phyloP scores from a whole-genome alignment of 345 rosid species.

The Pseudoturritis turrita region DNA sequence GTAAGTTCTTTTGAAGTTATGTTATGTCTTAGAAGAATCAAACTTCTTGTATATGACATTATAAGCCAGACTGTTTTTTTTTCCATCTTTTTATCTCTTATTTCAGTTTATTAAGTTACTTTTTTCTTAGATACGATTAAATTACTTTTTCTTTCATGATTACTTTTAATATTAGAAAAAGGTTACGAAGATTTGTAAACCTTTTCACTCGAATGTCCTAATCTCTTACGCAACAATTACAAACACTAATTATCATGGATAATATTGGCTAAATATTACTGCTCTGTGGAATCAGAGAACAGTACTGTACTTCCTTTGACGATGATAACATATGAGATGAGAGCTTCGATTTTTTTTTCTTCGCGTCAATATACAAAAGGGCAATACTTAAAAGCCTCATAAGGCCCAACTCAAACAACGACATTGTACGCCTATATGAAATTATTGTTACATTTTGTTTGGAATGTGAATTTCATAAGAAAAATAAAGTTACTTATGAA shows the following conservation, averaged over 20 bases:
- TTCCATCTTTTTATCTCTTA: neutral
- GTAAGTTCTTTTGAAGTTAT: neutral
- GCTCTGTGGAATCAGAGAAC: neutral
- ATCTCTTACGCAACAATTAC: neutral
- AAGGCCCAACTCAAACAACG: neutral
- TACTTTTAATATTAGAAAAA: neutral
- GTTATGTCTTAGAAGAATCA: neutral
- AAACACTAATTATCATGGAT: neutral
- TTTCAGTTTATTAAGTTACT: neutral
- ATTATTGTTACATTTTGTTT: neutral
- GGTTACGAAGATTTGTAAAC: neutral
- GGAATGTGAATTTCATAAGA: neutral
- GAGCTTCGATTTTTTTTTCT: neutral
- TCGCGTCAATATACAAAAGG: no score
- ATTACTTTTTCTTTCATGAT: neutral
- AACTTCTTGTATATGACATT: neutral
- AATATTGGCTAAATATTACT: neutral
- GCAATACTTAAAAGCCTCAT: neutral
- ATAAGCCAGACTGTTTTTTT: neutral
- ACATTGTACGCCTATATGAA: neutral
- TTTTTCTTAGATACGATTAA: no score
- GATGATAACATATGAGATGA: neutral
- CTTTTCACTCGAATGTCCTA: neutral
- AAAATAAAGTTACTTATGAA: no score
- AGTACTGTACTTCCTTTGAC: neutral